Evolutionary conservation across 2,329 filamentous ascomycete genomes (phyloP).

Genomic region (Arachnopeziza araneosa): DNA sequence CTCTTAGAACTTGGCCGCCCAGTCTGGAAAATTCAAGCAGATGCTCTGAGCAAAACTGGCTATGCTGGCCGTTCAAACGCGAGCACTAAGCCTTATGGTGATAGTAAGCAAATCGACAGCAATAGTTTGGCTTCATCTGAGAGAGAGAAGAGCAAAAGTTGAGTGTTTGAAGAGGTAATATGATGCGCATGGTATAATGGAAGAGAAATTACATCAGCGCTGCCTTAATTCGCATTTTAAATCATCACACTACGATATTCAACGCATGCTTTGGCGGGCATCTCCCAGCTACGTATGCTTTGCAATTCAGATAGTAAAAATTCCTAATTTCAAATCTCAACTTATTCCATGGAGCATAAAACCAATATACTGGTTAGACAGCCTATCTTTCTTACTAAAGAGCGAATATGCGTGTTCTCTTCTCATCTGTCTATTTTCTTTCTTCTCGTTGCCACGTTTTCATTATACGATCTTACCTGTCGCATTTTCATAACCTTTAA

Average conservation of each 20-base stretch:
- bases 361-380: not conserved
- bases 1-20: slow-evolving; percentile 6
- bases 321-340: too few species aligned
- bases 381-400: not conserved
- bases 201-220: too few species aligned
- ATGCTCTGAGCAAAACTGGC: slow-evolving; percentile 5
- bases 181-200: too few species aligned
- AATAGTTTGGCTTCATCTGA: not conserved
- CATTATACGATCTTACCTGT: not conserved
- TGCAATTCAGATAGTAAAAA: too few species aligned
- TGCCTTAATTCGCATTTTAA: too few species aligned
- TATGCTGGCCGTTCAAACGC: not conserved
- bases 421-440: not conserved
- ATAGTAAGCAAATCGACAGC: not conserved
- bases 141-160: not conserved
- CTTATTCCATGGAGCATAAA: too few species aligned
- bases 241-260: too few species aligned
- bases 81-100: not conserved
- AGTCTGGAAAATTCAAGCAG: slow-evolving; percentile 13
- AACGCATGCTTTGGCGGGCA: too few species aligned
- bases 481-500: not conserved
- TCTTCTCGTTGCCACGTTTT: not conserved
- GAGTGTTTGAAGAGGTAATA: too few species aligned
- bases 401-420: not conserved
- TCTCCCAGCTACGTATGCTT: too few species aligned